phyloP scores from a whole-genome alignment of 2,329 filamentous ascomycete species.

The Dothiorella sarmentorum region DNA sequence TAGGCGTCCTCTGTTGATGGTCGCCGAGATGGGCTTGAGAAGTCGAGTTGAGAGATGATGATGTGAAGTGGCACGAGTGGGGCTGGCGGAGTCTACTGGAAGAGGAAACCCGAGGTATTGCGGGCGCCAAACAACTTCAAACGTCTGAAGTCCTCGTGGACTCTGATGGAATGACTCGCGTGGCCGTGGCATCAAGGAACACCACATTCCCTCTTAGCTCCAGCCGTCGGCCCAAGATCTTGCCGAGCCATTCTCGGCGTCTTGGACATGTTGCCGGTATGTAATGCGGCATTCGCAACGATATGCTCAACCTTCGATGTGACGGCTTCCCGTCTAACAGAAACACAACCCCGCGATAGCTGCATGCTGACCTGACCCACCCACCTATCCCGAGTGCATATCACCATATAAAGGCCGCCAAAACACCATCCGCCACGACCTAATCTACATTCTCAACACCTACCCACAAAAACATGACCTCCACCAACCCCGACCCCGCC shows the following conservation, averaged over 20 bases:
- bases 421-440: no score
- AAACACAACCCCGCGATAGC: neutral
- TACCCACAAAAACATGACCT: no score
- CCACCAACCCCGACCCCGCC: neutral
- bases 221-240: neutral
- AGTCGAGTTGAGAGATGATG: no score
- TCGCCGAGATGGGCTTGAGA: no score
- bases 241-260: neutral
- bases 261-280: neutral
- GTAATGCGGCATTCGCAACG: no score
- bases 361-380: neutral
- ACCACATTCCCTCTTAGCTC: no score
- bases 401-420: neutral
- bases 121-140: neutral
- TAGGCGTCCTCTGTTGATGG: no score
- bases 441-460: no score
- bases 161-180: neutral
- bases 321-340: slow-evolving; percentile 10
- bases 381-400: neutral
- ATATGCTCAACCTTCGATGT: no score
- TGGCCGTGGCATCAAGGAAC: no score
- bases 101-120: neutral
- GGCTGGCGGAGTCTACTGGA: neutral
- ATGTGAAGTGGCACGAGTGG: no score
- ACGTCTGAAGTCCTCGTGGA: neutral